Conservation (phyloP, 768 basidiomycete species). For the Lactarius hatsudake region DNA sequence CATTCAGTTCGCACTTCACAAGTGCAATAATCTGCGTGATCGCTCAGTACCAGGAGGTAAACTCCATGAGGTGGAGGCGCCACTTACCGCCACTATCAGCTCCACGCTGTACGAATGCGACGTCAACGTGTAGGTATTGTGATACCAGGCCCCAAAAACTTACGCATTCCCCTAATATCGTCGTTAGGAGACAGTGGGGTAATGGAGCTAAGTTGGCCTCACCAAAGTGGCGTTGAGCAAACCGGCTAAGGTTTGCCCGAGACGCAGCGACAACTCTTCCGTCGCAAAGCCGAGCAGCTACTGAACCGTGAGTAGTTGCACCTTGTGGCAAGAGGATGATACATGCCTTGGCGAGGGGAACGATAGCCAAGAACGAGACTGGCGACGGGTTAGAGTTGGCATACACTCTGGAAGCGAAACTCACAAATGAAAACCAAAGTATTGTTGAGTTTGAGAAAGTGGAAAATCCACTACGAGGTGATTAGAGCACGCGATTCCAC, state of each 20-base stretch:
- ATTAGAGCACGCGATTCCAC: slow-evolving; percentile 6
- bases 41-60: slow-evolving; percentile 18
- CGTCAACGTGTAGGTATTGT: background rate
- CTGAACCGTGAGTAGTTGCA: no score
- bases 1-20: slow-evolving; percentile 41
- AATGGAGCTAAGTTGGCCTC: slow-evolving; percentile 20
- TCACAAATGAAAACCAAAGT: slow-evolving; percentile 73
- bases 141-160: slow-evolving; percentile 8
- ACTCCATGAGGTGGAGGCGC: background rate
- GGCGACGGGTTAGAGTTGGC: background rate
- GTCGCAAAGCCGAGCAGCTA: slow-evolving; percentile 82
- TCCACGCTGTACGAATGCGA: slow-evolving; percentile 36
- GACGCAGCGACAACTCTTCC: slow-evolving; percentile 76
- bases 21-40: slow-evolving; percentile 45
- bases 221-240: slow-evolving; percentile 84
- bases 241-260: slow-evolving; percentile 81
- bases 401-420: slow-evolving; percentile 31
- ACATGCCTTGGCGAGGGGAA: slow-evolving; percentile 75
- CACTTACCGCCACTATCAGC: slow-evolving; percentile 42
- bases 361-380: slow-evolving; percentile 80
- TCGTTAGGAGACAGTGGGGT: background rate
- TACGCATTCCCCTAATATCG: slow-evolving; percentile 33
- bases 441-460: slow-evolving; percentile 53
- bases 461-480: slow-evolving; percentile 62
- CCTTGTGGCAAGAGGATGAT: no score